Conservation (phyloP, 805 yeast genomes). For the Schizosaccharomyces lindneri region DNA sequence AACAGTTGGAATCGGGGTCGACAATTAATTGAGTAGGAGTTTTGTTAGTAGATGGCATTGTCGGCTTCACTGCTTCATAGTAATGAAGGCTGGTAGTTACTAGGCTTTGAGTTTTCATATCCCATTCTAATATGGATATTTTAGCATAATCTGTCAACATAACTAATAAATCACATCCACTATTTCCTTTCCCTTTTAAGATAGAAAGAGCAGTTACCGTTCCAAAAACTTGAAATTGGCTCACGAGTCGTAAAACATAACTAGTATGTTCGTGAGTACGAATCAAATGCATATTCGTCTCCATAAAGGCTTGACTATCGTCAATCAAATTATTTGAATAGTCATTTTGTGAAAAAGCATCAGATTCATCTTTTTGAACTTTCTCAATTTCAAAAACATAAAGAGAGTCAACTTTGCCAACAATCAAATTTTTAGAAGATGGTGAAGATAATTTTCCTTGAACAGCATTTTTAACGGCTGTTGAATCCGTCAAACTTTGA, state of each 20-base stretch:
- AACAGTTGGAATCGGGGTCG: conserved; percentile 33
- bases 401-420: conserved; percentile 39
- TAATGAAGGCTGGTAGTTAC: conserved; percentile 60
- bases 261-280: conserved; percentile 9
- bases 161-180: conserved; percentile 30
- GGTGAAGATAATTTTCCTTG: conserved; percentile 16
- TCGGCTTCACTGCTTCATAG: conserved; percentile 35
- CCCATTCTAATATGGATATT: conserved; percentile 52
- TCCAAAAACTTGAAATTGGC: conserved; percentile 56
- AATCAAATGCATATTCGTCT: conserved; percentile 6
- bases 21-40: conserved; percentile 16
- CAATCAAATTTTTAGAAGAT: conserved; percentile 28
- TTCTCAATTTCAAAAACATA: conserved; percentile 27
- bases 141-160: conserved; percentile 55
- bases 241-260: conserved; percentile 18
- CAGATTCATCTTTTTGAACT: conserved; percentile 7
- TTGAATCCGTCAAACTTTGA: conserved; percentile 7
- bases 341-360: conserved; percentile 8
- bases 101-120: conserved; percentile 25
- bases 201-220: conserved; percentile 31
- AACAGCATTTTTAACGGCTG: conserved; percentile 6
- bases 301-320: conserved; percentile 1
- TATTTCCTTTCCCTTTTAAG: conserved; percentile 14
- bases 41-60: conserved; percentile 3
- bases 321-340: conserved; percentile 10